A percentile compares a stretch with the other conserved stretches of the same genome.
Evolutionary conservation across 2,329 filamentous ascomycete genomes (phyloP).

Genomic region (Claviceps paspali): DNA sequence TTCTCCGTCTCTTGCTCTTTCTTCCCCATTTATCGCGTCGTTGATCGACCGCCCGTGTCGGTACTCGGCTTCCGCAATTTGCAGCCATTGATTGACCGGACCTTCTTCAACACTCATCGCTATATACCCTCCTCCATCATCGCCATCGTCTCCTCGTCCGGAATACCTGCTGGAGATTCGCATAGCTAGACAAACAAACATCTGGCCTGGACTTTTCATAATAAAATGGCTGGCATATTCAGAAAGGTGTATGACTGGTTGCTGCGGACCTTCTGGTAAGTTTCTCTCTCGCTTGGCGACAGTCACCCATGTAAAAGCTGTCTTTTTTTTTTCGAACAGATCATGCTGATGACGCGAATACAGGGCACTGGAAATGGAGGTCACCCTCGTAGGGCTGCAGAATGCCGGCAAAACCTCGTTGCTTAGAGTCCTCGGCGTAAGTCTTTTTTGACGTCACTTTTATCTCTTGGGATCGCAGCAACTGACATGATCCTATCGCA

Average conservation of each 20-base stretch:
- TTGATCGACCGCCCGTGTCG: neutral
- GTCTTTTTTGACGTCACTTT: slow-evolving; percentile 18
- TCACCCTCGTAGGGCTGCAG: slow-evolving; percentile 96
- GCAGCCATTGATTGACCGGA: neutral
- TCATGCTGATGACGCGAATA: slow-evolving; percentile 9
- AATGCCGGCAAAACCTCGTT: slow-evolving; percentile 97
- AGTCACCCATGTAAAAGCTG: too few relatives aligned
- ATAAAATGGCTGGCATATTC: slow-evolving; percentile 73
- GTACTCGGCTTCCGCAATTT: neutral
- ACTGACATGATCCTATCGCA: slow-evolving; percentile 20
- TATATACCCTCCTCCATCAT: neutral
- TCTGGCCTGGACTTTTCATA: neutral
- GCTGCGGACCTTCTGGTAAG: slow-evolving; percentile 90
- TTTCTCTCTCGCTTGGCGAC: slow-evolving; percentile 11
- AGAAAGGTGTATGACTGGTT: slow-evolving; percentile 96
- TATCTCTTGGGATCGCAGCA: neutral
- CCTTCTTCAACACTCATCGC: neutral
- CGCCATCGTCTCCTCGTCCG: neutral
- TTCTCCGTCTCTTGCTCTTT: neutral
- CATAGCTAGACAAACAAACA: neutral
- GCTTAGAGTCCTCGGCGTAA: slow-evolving; percentile 84
- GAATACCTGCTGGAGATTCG: neutral
- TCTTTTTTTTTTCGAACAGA: too few relatives aligned
- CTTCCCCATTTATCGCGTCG: neutral
- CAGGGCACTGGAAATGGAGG: slow-evolving; percentile 98